phyloP scores from a whole-genome alignment of 768 basidiomycete genomes.

The Collybia nuda region DNA sequence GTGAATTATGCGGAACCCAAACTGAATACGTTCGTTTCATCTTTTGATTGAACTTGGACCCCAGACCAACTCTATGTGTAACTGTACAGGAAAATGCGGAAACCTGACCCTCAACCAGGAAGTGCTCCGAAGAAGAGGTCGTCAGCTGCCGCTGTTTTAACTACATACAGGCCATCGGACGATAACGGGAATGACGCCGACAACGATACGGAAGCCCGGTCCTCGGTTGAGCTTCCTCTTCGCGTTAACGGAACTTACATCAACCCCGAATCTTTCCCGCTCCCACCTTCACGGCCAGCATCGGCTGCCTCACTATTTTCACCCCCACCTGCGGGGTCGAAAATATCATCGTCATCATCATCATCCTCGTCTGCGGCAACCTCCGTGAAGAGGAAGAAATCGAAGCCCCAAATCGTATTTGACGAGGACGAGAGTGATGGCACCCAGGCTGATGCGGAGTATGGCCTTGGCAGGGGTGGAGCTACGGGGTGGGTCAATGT shows the following conservation, averaged over 20 bases:
- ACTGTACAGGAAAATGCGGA: slow-evolving; percentile 77
- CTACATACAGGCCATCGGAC: slow-evolving; percentile 27
- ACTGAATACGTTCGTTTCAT: slow-evolving; percentile 70
- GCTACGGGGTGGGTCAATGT: slow-evolving; percentile 48
- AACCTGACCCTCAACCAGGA: slow-evolving; percentile 61
- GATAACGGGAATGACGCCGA: slow-evolving; percentile 27
- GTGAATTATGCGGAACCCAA: slow-evolving; percentile 88
- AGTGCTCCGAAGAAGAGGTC: slow-evolving; percentile 43
- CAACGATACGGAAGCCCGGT: slow-evolving; percentile 38
- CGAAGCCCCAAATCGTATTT: slow-evolving; percentile 41
- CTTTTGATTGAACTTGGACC: neutral
- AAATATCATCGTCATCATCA: slow-evolving; percentile 20
- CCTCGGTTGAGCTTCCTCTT: slow-evolving; percentile 31
- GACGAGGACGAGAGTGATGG: slow-evolving; percentile 59
- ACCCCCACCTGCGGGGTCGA: slow-evolving; percentile 29
- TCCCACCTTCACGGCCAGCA: slow-evolving; percentile 34
- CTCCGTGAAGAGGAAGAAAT: slow-evolving; percentile 51
- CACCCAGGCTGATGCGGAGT: slow-evolving; percentile 73
- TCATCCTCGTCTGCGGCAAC: slow-evolving; percentile 22
- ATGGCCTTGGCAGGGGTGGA: slow-evolving; percentile 42
- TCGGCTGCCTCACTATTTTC: slow-evolving; percentile 31
- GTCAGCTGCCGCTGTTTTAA: slow-evolving; percentile 40
- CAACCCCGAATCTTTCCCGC: slow-evolving; percentile 33
- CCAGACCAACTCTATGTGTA: neutral
- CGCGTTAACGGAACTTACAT: slow-evolving; percentile 21